Evolutionary conservation across 257 asterid species (phyloP).

Genomic region (Primulina tabacum): DNA sequence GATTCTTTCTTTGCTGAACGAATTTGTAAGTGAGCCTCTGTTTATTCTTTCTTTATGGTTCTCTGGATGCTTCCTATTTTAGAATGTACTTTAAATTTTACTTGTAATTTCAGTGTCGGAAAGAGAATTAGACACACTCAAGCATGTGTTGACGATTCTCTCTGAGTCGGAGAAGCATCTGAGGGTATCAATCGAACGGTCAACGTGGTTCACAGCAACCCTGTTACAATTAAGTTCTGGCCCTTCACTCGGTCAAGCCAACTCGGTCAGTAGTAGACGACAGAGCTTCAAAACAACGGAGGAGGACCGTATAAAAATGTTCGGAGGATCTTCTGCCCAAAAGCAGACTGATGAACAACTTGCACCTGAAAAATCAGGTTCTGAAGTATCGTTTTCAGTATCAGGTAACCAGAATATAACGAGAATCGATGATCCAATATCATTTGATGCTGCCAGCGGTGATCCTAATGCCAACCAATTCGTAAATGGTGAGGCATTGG

Average conservation of each 20-base stretch:
- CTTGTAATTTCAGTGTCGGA: slow-evolving; percentile 58
- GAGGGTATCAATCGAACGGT: slow-evolving; percentile 78
- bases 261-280: slow-evolving; percentile 71
- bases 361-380: slow-evolving; percentile 39
- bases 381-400: slow-evolving; percentile 40
- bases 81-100: not conserved
- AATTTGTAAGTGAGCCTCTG: slow-evolving; percentile 36
- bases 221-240: slow-evolving; percentile 80
- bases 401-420: slow-evolving; percentile 38
- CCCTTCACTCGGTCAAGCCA: slow-evolving; percentile 67
- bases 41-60: slow-evolving; percentile 13
- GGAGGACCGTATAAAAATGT: slow-evolving; percentile 50
- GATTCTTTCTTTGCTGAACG: slow-evolving; percentile 33
- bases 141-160: slow-evolving; percentile 77
- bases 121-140: slow-evolving; percentile 70
- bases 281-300: slow-evolving; percentile 75
- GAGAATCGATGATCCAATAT: slow-evolving; percentile 37
- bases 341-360: slow-evolving; percentile 40
- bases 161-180: slow-evolving; percentile 94
- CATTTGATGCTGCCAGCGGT: slow-evolving; percentile 24
- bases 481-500: slow-evolving; percentile 21
- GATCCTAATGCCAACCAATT: slow-evolving; percentile 34
- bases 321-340: slow-evolving; percentile 45
- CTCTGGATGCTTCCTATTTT: not conserved
- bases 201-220: slow-evolving; percentile 99